Conservation (phyloP, 371 early-diverging fungal genomes). For the Saksenaea oblongispora region DNA sequence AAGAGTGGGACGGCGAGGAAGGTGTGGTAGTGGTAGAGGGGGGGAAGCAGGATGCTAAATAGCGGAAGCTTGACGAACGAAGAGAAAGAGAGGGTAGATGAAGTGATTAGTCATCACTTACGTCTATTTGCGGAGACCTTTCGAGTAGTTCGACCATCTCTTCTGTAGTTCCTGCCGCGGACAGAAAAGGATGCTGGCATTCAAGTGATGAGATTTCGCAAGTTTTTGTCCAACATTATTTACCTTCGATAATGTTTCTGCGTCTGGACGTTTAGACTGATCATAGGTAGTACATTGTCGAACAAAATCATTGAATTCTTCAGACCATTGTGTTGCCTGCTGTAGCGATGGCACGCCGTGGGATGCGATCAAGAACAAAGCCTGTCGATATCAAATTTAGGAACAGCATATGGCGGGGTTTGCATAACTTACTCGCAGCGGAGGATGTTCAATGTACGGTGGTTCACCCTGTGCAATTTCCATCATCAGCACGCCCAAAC, state of each 20-base stretch:
- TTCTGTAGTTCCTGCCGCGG: conserved; percentile 29
- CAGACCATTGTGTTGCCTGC: conserved; percentile 54
- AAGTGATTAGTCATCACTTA: not conserved
- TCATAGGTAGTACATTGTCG: conserved; percentile 49
- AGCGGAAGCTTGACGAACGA: not conserved
- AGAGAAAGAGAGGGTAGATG: not conserved
- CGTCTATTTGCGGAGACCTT: conserved; percentile 30
- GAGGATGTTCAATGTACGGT: conserved; percentile 61
- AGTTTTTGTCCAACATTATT: not conserved
- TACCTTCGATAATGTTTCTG: conserved; percentile 47
- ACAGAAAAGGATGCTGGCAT: conserved; percentile 35
- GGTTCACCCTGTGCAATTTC: conserved; percentile 78
- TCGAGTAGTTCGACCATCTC: conserved; percentile 34
- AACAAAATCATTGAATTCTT: conserved; percentile 55
- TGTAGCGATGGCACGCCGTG: conserved; percentile 60
- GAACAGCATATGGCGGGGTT: not conserved
- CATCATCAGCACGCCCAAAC: conserved; percentile 71
- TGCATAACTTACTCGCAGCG: conserved; percentile 38
- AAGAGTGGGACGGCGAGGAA: not conserved
- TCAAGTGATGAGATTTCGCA: not conserved
- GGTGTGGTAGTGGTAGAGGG: not conserved
- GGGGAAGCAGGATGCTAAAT: not conserved
- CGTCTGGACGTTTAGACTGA: conserved; percentile 44
- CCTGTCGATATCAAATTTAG: conserved; percentile 30
- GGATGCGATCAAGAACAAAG: conserved; percentile 66